Evolutionary conservation across 768 basidiomycete species (phyloP).

Genomic region (Scleroderma citrinum): DNA sequence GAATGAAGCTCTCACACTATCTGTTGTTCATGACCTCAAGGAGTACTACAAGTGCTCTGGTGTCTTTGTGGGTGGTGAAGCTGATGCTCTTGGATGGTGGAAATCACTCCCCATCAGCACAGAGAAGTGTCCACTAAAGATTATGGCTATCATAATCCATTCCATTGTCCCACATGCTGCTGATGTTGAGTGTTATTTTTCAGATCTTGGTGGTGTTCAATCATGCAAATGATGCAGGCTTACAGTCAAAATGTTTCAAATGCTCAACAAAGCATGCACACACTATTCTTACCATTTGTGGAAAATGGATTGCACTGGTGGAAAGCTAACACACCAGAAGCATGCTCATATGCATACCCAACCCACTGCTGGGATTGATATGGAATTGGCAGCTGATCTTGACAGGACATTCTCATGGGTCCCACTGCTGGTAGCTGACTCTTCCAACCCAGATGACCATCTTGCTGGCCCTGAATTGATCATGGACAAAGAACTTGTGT

Average conservation of each 20-base stretch:
- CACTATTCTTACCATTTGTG: not conserved
- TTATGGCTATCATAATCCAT: slow-evolving; percentile 15
- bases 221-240: slow-evolving; percentile 11
- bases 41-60: slow-evolving; percentile 15
- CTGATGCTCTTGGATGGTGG: slow-evolving; percentile 25
- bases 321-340: not conserved
- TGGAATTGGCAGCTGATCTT: not conserved
- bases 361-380: not conserved
- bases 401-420: slow-evolving; percentile 1
- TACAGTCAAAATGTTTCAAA: slow-evolving; percentile 2
- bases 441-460: not conserved
- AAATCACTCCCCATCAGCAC: slow-evolving; percentile 9
- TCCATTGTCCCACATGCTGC: slow-evolving; percentile 25
- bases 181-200: slow-evolving; percentile 23
- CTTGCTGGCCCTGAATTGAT: slow-evolving; percentile 1
- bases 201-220: slow-evolving; percentile 17
- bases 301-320: not conserved
- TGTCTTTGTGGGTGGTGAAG: slow-evolving; percentile 18
- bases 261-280: not conserved
- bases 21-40: slow-evolving; percentile 15
- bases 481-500: not conserved
- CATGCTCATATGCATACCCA: slow-evolving; percentile 5
- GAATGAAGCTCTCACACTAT: slow-evolving; percentile 4
- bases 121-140: slow-evolving; percentile 8
- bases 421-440: not conserved